A percentile compares a stretch with the other conserved stretches of the same genome.
Conservation (phyloP, 2,329 filamentous ascomycete species). For the Fusarium sp. region DNA sequence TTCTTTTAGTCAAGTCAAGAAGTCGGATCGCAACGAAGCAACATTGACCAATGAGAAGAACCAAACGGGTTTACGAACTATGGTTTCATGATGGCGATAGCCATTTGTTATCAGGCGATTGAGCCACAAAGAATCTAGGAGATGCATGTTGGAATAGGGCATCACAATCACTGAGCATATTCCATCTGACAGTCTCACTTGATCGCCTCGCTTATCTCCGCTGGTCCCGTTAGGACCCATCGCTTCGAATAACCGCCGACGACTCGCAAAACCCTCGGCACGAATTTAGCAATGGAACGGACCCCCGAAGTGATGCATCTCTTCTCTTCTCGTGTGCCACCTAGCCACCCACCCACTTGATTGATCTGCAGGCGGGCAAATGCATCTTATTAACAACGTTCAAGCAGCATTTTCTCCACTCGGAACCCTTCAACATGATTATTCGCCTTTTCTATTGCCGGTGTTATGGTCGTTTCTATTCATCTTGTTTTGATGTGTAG, state of each 20-base stretch:
- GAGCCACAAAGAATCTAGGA: background rate
- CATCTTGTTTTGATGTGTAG: constrained; percentile 6
- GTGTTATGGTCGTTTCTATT: constrained; percentile 6
- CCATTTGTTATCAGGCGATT: background rate
- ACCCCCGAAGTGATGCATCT: constrained; percentile 30
- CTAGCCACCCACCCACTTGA: constrained; percentile 32
- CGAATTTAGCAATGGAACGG: constrained; percentile 21
- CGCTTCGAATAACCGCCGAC: constrained; percentile 20
- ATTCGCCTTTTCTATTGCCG: constrained; percentile 19
- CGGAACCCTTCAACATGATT: constrained; percentile 25
- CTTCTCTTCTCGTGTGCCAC: constrained; percentile 37
- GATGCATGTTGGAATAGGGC: background rate
- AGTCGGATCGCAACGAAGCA: background rate
- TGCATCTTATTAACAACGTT: constrained; percentile 38
- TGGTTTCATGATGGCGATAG: constrained; percentile 4
- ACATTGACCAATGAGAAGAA: background rate
- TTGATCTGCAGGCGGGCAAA: constrained; percentile 38
- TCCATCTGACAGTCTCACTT: constrained; percentile 19
- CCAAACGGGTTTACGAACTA: background rate
- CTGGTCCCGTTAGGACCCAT: constrained; percentile 7
- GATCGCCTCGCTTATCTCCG: constrained; percentile 36
- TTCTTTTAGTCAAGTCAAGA: background rate
- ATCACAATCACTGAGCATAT: background rate
- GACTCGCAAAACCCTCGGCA: constrained; percentile 20
- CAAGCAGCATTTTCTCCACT: constrained; percentile 37